Conservation (phyloP, 345 rosid genomes). For the Salix viminalis region DNA sequence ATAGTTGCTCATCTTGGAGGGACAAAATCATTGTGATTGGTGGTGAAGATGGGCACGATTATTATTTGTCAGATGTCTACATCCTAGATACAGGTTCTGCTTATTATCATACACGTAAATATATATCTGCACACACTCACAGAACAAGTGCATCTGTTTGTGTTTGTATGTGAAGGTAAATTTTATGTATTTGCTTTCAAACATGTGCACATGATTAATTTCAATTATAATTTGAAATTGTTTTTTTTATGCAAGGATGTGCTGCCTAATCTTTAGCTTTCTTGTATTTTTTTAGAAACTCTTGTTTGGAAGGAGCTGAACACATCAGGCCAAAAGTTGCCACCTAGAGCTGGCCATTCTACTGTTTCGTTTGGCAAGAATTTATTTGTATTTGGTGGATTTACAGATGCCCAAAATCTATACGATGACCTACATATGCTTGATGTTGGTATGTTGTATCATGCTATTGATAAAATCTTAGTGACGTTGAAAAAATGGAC, state of each 20-base stretch:
- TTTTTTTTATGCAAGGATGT: neutral
- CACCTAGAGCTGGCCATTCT: constrained; percentile 97
- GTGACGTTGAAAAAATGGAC: neutral
- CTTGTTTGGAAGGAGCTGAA: constrained; percentile 81
- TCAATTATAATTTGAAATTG: neutral
- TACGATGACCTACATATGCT: constrained; percentile 82
- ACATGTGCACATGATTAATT: neutral
- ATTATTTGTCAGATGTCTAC: constrained; percentile 89
- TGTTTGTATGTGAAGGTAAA: too few species aligned
- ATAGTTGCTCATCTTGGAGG: constrained; percentile 93
- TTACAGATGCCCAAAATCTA: constrained; percentile 86
- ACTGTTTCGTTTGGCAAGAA: constrained; percentile 81
- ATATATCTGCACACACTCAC: neutral
- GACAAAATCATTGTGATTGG: constrained; percentile 81
- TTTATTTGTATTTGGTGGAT: constrained; percentile 93
- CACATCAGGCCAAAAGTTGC: constrained; percentile 66
- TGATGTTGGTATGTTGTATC: constrained; percentile 74
- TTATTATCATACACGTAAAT: neutral
- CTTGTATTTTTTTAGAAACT: constrained; percentile 50
- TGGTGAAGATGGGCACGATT: constrained; percentile 95
- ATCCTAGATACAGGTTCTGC: constrained; percentile 82
- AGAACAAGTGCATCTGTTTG: neutral
- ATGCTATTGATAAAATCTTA: neutral
- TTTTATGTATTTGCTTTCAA: neutral
- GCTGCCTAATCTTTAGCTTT: neutral